Conservation (phyloP, 805 yeast genomes). For the Pichia cephalocereana region DNA sequence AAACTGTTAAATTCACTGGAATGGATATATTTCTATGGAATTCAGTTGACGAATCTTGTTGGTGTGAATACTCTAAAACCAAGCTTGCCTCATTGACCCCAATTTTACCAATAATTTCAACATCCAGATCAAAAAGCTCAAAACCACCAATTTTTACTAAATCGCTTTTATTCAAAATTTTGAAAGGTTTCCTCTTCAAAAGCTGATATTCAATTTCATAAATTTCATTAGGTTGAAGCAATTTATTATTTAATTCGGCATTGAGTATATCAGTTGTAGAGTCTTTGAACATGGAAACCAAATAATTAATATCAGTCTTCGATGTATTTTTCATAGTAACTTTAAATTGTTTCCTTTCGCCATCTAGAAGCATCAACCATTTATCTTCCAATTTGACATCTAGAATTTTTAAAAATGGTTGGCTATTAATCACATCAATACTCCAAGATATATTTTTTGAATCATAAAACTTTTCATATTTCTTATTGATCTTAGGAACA, state of each 20-base stretch:
- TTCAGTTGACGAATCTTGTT: constrained; percentile 14
- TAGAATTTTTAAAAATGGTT: constrained; percentile 52
- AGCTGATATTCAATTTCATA: constrained; percentile 70
- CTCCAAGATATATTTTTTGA: constrained; percentile 24
- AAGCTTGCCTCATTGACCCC: constrained; percentile 61
- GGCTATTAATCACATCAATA: constrained; percentile 26
- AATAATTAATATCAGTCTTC: constrained; percentile 40
- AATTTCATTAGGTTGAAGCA: constrained; percentile 49
- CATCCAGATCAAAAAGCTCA: constrained; percentile 34
- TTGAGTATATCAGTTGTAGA: constrained; percentile 61
- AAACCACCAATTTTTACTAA: constrained; percentile 32
- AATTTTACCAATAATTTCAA: constrained; percentile 62
- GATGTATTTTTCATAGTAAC: constrained; percentile 53
- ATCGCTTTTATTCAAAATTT: constrained; percentile 38
- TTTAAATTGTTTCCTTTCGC: constrained; percentile 48
- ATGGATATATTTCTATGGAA: constrained; percentile 51
- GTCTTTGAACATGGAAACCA: constrained; percentile 60
- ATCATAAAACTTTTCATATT: neutral
- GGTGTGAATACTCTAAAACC: constrained; percentile 55
- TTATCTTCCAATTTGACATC: constrained; percentile 48
- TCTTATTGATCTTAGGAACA: constrained; percentile 7
- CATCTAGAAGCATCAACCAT: constrained; percentile 72
- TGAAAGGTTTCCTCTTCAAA: constrained; percentile 47
- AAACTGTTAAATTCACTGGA: constrained; percentile 62
- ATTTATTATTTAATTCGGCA: constrained; percentile 37